Evolutionary conservation across 2,329 filamentous ascomycete species (phyloP), one percentile per base, ranked within the genome.

Genomic region (Paraconiothyrium brasiliense): DNA sequence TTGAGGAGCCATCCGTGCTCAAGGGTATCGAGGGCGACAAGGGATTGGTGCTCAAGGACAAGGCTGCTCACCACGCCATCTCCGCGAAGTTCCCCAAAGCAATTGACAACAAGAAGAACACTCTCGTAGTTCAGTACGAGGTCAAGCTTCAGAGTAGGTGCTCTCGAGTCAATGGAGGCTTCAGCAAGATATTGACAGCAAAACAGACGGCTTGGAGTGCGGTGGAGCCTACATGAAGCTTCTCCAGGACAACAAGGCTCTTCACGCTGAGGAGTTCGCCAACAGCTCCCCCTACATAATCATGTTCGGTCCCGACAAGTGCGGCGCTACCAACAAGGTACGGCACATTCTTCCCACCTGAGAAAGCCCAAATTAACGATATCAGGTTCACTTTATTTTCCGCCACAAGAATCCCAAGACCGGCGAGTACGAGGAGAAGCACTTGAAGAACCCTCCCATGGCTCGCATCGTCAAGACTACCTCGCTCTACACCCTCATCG

Each of bases 351-450:
- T 7, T 43, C 8, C 2, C 9, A 50, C 9, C n/a, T 3, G 56
- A 58, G 67, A 59, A 50, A 55, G 35, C 43, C 49, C 49, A 50
- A 54, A 35, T 67, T 77, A 55, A 79, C 59, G 52, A 9, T 34
- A 49, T 39, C 56, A 87, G 85, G 88, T 90, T 64, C 88, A 90
- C 82, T 97, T 99, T 85, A 99, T 99, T 82, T 97, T 99, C 89
- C 95, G 96, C 84, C 95, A 99, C 91, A 99, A 98, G 92, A 99
- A 98, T 89, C 95, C 95, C 79, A 97, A 97, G 92, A 97, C 93
- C 50, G 94, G 94, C 85, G 93, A 97, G 83, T 99, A 99, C 77
- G 94, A 99, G 88, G 95, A 99, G 92, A 99, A 99, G 90, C 95
- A 99, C 84, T 87, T 99, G 67, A 89, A 87, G 79, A 87, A 87